Evolutionary conservation across 169 alveolate species (phyloP).

Genomic region (Eimeria zaria): DNA sequence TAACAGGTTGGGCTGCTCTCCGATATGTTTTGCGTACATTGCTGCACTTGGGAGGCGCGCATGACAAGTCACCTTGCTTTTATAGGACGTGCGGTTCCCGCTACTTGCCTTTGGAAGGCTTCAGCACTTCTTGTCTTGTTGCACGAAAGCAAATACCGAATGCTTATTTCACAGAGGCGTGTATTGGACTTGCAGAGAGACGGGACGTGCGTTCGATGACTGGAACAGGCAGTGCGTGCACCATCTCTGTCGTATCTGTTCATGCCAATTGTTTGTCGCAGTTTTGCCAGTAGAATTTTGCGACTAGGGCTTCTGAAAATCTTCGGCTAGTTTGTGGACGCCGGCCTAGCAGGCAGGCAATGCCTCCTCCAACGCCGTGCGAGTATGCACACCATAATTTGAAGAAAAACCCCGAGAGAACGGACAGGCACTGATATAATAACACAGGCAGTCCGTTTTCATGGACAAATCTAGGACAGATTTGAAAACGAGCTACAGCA

Average conservation of each 20-base stretch:
- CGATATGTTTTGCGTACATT: background rate
- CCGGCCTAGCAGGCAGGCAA: too few species aligned
- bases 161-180: background rate
- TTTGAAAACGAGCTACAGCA: background rate
- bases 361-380: too few species aligned
- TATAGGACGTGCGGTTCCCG: background rate
- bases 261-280: background rate
- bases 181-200: background rate
- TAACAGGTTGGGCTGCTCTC: background rate
- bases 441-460: background rate
- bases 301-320: background rate
- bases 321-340: background rate
- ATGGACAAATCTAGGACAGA: background rate
- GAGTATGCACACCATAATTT: background rate
- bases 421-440: background rate
- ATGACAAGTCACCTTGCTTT: background rate
- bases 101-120: background rate
- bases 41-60: background rate
- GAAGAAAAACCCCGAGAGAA: background rate
- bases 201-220: background rate
- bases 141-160: background rate
- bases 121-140: background rate
- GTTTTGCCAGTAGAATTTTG: background rate
- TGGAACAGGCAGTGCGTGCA: conserved; percentile 12
- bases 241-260: background rate